A percentile compares a stretch with the other conserved stretches of the same genome.
Evolutionary conservation across 2,329 filamentous ascomycete species (phyloP).

Genomic region (Pseudogymnoascus sp.): DNA sequence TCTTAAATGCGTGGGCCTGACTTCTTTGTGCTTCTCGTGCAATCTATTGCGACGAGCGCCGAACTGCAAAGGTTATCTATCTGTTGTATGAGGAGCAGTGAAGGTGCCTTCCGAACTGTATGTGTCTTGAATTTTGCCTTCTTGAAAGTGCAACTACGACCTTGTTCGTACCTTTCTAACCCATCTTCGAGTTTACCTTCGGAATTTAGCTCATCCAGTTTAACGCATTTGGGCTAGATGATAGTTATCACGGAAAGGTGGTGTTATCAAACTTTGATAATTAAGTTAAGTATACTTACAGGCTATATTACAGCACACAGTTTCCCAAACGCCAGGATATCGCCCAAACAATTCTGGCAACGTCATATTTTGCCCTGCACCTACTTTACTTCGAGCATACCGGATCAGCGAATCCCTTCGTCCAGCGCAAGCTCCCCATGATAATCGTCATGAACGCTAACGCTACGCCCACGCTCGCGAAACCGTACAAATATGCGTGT

Average conservation of each 20-base stretch:
- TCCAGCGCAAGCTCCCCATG: slow-evolving; percentile 72
- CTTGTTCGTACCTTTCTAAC: neutral
- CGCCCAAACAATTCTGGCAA: neutral
- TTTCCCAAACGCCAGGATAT: neutral
- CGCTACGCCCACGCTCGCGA: slow-evolving; percentile 49
- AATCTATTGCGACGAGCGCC: neutral
- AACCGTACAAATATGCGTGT: slow-evolving; percentile 62
- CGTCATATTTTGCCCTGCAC: too few species aligned
- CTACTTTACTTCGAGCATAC: slow-evolving; percentile 16
- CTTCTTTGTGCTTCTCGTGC: neutral
- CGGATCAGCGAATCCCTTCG: slow-evolving; percentile 40
- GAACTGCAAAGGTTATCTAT: neutral
- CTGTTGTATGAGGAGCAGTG: neutral
- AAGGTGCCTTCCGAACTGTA: neutral
- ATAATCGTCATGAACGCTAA: slow-evolving; percentile 56
- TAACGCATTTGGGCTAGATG: neutral
- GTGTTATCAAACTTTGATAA: neutral
- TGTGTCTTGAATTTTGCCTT: neutral
- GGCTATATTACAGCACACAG: neutral
- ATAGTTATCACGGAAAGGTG: neutral
- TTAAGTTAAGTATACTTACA: neutral
- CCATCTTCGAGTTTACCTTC: neutral
- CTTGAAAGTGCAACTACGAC: neutral
- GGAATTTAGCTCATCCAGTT: neutral
- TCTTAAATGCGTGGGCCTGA: neutral